Percentiles rank a stretch among this genome's conserved stretches.
Conservation (phyloP, 148 eudicot genomes). For the Spergularia marina region DNA sequence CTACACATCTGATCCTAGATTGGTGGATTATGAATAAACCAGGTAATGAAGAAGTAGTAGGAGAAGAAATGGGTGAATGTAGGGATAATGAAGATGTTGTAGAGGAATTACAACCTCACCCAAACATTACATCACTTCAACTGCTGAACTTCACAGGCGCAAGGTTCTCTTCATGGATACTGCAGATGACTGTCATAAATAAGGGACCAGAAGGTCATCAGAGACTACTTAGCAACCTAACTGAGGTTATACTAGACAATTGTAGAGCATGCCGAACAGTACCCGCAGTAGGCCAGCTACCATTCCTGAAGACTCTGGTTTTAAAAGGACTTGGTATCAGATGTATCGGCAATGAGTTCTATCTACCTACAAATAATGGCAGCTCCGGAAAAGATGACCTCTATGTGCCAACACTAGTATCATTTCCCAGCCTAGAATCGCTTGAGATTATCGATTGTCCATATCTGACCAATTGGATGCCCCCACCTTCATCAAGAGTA, state of each 20-base stretch:
- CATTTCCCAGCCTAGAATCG: background rate
- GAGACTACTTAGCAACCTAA: background rate
- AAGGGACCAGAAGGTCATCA: background rate
- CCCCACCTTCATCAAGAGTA: background rate
- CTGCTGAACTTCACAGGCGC: background rate
- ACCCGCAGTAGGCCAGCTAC: constrained; percentile 6
- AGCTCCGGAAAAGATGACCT: background rate
- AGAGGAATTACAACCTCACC: constrained; percentile 9
- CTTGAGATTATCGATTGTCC: background rate
- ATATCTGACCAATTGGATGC: background rate
- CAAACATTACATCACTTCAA: background rate
- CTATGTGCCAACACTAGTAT: background rate
- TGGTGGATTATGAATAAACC: background rate
- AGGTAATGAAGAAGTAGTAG: too few species aligned
- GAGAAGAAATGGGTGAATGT: background rate
- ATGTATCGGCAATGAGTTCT: background rate
- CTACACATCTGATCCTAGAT: background rate
- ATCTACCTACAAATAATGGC: background rate
- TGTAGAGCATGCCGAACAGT: background rate
- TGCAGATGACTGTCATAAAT: background rate
- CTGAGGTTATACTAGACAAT: background rate
- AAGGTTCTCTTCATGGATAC: constrained; percentile 10
- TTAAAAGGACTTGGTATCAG: background rate
- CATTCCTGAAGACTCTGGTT: background rate
- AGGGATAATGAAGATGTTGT: constrained; percentile 16